Evolutionary conservation across 2,329 filamentous ascomycete species (phyloP).

Genomic region (Penicillium sp.): DNA sequence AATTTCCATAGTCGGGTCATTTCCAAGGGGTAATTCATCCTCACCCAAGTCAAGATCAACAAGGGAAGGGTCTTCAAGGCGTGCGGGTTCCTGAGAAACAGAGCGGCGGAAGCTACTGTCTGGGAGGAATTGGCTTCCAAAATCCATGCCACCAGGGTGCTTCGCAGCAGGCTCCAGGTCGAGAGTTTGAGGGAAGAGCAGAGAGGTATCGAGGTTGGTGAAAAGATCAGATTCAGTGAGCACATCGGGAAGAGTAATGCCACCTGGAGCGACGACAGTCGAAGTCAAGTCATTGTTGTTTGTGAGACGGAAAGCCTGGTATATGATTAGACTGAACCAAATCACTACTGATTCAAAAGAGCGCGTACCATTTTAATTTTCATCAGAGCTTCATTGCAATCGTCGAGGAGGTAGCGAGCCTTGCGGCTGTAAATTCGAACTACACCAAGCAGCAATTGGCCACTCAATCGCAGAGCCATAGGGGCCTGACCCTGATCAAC

Average conservation of each 20-base stretch:
- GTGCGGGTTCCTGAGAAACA: slow-evolving; percentile 52
- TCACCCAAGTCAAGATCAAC: slow-evolving; percentile 71
- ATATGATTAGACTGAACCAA: slow-evolving; percentile 7
- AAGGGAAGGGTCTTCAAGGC: slow-evolving; percentile 66
- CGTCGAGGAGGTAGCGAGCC: slow-evolving; percentile 91
- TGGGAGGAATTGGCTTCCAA: slow-evolving; percentile 77
- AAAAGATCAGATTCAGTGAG: slow-evolving; percentile 92
- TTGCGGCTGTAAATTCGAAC: slow-evolving; percentile 98
- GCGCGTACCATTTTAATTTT: slow-evolving; percentile 92
- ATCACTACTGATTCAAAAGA: not conserved
- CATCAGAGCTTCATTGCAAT: slow-evolving; percentile 94
- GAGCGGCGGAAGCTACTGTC: slow-evolving; percentile 55
- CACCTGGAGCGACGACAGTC: slow-evolving; percentile 76
- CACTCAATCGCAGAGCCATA: slow-evolving; percentile 89
- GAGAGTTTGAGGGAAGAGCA: slow-evolving; percentile 75
- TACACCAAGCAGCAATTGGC: slow-evolving; percentile 90
- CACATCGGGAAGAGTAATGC: slow-evolving; percentile 84
- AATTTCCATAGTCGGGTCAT: slow-evolving; percentile 73
- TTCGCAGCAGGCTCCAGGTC: slow-evolving; percentile 39
- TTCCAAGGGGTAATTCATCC: slow-evolving; percentile 65
- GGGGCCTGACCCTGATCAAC: slow-evolving; percentile 90
- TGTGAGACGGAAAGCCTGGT: slow-evolving; percentile 86
- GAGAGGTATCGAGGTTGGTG: slow-evolving; percentile 77
- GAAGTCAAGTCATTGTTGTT: slow-evolving; percentile 95
- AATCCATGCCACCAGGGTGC: slow-evolving; percentile 48